Conservation (phyloP, 2,329 filamentous ascomycete genomes). For the Chrysosporium queenslandicum region DNA sequence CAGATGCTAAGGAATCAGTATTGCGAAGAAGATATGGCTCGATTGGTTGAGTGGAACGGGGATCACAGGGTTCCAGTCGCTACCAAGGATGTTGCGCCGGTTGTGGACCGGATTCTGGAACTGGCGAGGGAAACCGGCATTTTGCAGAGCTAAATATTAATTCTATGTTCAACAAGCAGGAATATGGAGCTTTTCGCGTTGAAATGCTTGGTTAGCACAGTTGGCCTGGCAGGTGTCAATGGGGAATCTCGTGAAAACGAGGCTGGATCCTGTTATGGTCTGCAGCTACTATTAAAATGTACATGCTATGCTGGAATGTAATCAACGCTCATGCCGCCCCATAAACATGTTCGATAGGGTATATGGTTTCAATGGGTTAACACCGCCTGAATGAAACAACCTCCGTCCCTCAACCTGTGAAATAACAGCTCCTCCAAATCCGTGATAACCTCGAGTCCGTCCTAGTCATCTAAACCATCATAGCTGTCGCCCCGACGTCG, state of each 20-base stretch:
- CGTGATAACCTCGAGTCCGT: no score
- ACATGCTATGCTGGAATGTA: not conserved
- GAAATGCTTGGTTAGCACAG: not conserved
- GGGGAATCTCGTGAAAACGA: no score
- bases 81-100: slow-evolving; percentile 50
- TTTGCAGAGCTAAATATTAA: no score
- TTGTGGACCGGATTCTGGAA: slow-evolving; percentile 24
- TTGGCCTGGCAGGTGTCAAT: no score
- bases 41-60: slow-evolving; percentile 62
- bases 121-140: slow-evolving; percentile 10
- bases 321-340: not conserved
- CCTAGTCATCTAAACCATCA: not conserved
- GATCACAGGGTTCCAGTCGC: slow-evolving; percentile 62
- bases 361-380: no score
- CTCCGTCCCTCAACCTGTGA: no score
- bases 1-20: slow-evolving; percentile 48
- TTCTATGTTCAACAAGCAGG: not conserved
- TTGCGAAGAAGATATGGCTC: slow-evolving; percentile 46
- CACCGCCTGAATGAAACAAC: no score
- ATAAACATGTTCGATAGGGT: not conserved
- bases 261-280: not conserved
- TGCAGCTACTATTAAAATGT: not conserved
- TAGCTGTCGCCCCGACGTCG: not conserved
- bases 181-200: not conserved
- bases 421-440: no score